phyloP scores from a whole-genome alignment of 2,329 filamentous ascomycete species.

The Hypomyces rosellus region DNA sequence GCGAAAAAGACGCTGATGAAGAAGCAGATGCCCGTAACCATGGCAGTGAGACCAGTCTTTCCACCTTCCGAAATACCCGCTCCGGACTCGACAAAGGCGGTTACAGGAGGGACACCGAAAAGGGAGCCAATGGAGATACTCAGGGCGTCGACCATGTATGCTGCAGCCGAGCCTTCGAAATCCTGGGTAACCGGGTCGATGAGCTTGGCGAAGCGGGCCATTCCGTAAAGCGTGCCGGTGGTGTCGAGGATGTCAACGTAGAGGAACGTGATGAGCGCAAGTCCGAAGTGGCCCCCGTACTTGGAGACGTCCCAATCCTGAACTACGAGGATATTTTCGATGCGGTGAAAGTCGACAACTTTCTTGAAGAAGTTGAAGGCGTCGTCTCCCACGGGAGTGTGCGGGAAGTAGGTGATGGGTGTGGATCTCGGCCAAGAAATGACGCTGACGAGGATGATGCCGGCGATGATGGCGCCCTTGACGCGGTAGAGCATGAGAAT shows the following conservation, averaged over 20 bases:
- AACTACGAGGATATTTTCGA: constrained; percentile 60
- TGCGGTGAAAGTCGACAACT: constrained; percentile 78
- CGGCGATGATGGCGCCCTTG: constrained; percentile 79
- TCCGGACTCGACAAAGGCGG: constrained; percentile 83
- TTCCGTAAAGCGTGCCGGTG: constrained; percentile 81
- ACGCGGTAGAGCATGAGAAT: constrained; percentile 79
- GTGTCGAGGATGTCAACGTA: constrained; percentile 87
- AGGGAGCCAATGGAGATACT: constrained; percentile 73
- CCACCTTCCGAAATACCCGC: constrained; percentile 86
- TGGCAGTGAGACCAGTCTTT: constrained; percentile 76
- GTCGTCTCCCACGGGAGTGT: constrained; percentile 61
- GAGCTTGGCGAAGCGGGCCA: constrained; percentile 76
- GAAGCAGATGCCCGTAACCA: constrained; percentile 74
- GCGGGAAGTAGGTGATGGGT: constrained; percentile 72
- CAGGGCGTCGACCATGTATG: constrained; percentile 77
- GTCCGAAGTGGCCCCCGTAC: constrained; percentile 69
- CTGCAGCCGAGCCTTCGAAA: constrained; percentile 77
- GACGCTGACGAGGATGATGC: constrained; percentile 77
- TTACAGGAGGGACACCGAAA: constrained; percentile 73
- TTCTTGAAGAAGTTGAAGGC: constrained; percentile 82
- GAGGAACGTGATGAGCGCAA: constrained; percentile 81
- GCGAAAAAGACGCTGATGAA: constrained; percentile 85
- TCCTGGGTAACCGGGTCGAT: constrained; percentile 79
- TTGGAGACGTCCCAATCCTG: constrained; percentile 66
- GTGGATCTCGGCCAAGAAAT: constrained; percentile 82